Evolutionary conservation across 208 protist genomes (phyloP), one percentile per base, ranked within the genome.

Genomic region (Leishmania braziliensis): DNA sequence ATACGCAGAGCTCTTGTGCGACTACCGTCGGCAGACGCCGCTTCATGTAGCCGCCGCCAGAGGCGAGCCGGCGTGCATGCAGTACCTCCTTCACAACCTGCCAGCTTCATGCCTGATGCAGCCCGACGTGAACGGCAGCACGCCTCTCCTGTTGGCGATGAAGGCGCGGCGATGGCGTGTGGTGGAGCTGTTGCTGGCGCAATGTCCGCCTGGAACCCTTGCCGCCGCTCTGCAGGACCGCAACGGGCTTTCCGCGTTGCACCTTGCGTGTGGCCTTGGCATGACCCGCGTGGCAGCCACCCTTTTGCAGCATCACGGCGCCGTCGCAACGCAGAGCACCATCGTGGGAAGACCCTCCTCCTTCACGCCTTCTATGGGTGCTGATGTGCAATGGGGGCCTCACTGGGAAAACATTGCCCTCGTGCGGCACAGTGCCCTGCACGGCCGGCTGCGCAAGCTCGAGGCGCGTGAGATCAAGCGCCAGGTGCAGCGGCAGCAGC

Each of bases 121-220:
- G 54, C 75, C 65, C 14, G 91, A 96, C 77, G 50, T 92, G 60
- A 94, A 85, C 80, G 91, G 93, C 60, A 77, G 86, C 83, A 96
- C 93, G 1, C 93, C 93, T 48, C 88, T 96, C 65, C 53, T 96
- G 36, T 63, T 88, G 20, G 93, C 91, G 20, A 80, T 96, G 75
- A 86, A 89, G 82, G 23, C 46, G 79, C 80, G 81, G 8, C 73
- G 84, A 62, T 81, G 85, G 71, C 74, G 74, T 2, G 87, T 93
- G 39, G 91, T 89, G 70, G 89, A 95, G 78, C 86, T 88, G 81
- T 66, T 96, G 46, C 71, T 95, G 72, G 53, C 88, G 51, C 80
- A 86, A 33, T 80, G 86, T 73, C 70, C 88, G 4, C 83, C 87
- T 8, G 90, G 87, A 51, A 79, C 86, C 36, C 50, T 92, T 54